These are phyloP conservation scores for Acanthamoeba lugdunensis DNA, from an alignment of 208 protist genomes.

Conservation along the genomic window DNA sequence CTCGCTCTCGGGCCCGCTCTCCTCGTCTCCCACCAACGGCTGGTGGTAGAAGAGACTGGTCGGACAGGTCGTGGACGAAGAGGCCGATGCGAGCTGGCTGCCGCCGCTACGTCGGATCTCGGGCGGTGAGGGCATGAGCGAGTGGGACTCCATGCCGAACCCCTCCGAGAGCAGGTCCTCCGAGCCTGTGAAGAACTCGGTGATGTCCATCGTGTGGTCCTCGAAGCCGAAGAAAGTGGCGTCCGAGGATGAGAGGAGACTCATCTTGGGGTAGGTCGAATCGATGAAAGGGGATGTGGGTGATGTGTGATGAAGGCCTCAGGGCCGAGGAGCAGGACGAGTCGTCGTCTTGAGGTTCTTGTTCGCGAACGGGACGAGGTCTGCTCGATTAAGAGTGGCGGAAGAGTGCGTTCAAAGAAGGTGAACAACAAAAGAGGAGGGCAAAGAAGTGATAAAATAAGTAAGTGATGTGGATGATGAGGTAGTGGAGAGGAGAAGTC, in stretches of 20 bases:
- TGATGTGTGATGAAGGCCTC: neutral
- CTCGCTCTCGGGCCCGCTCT: neutral
- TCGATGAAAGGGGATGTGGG: neutral
- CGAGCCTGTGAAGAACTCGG: conserved; percentile 16
- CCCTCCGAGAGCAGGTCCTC: neutral
- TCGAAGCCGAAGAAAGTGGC: neutral
- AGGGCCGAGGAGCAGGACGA: no score
- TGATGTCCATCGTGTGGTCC: conserved; percentile 27
- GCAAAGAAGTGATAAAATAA: no score
- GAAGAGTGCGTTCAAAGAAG: no score
- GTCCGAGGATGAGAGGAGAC: neutral
- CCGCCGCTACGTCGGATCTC: neutral
- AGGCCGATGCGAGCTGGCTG: neutral
- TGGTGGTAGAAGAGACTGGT: neutral
- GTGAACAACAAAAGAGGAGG: no score
- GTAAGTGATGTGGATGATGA: no score
- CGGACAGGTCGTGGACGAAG: neutral
- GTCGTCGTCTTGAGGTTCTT: no score
- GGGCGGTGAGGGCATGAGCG: neutral
- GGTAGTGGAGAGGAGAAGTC: no score
- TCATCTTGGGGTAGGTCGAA: neutral
- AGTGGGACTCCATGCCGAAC: neutral
- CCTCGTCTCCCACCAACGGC: neutral
- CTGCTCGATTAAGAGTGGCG: no score
- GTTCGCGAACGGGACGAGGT: no score